phyloP scores from a whole-genome alignment of 78 protist species.

The Trichosphaerium sp. region DNA sequence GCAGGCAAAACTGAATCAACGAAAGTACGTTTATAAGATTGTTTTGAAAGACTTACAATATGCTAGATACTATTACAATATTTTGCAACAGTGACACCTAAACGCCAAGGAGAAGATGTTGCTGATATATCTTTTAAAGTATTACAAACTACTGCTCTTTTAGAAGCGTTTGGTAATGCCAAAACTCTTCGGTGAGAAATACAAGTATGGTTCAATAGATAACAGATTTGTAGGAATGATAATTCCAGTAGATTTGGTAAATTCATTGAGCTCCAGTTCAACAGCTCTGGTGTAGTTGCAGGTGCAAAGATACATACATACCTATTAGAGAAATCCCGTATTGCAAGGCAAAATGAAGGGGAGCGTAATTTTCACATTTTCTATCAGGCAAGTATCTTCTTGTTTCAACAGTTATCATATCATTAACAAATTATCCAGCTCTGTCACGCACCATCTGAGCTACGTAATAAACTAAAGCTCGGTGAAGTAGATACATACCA shows the following conservation, averaged over 20 bases:
- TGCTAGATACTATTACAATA: constrained; percentile 44
- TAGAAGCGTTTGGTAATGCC: constrained; percentile 54
- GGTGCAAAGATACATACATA: constrained; percentile 42
- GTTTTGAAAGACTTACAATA: no score
- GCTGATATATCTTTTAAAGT: no score
- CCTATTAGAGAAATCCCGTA: constrained; percentile 59
- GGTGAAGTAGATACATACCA: no score
- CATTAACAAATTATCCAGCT: no score
- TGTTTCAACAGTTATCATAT: no score
- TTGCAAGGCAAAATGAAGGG: constrained; percentile 23
- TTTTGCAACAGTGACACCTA: constrained; percentile 17
- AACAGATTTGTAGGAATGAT: no score
- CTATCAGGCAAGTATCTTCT: no score
- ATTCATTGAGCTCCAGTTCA: constrained; percentile 36
- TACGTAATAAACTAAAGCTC: no score
- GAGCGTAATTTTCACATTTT: constrained; percentile 70
- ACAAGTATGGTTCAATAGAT: constrained; percentile 62
- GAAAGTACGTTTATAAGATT: no score
- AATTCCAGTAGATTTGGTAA: constrained; percentile 72
- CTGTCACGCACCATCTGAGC: no score
- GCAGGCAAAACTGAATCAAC: constrained; percentile 71
- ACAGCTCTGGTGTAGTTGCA: neutral
- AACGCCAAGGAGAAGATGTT: neutral
- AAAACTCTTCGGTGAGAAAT: no score
- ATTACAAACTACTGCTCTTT: constrained; percentile 39